Evolutionary conservation across 805 yeast species (phyloP), one percentile per base, ranked within the genome.

Genomic region (Zygoascus biomembranicola): DNA sequence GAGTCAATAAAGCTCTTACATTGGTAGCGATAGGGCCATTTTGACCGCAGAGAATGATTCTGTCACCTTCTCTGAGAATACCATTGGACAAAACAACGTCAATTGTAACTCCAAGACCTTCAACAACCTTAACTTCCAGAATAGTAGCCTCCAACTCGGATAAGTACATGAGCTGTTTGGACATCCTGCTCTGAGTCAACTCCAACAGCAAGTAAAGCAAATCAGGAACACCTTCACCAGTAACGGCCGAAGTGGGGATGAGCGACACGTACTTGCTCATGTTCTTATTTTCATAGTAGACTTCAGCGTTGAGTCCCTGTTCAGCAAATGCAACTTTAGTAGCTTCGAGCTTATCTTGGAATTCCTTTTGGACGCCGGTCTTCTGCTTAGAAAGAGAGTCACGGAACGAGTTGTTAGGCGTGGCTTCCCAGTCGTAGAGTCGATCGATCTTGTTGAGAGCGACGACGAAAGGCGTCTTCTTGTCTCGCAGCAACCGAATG

Each of bases 171-270:
- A 94, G 84, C 77, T 92, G 97, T 72, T 90, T 90, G 60, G 97
- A 87, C 99, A 94, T 94, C 77, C 99, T 86, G 83, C 88, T 87
- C 75, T 94, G 98, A 14, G 99, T 94, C 65, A 94, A 80, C 73
- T 94, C 98, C 64, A 94, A 79, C 67, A 94, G 77, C 71, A 94
- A 79, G 92, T 97, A 90, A 67, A 94, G 81, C 75, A 94, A 79
- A 81, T 94, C 99, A 50, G 99, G 99, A 63, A 94, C 95, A 87
- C 99, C 99, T 75, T 94, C 99, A 71, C 99, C 99, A 13, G 97
- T 90, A 46, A 90, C 95, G 53, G 99, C 99, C 58, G 98, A 92
- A 18, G 99, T 94, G 63, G 99, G 99, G 46, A 94, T 96, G 64
- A 94, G 86, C 39, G 97, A 90, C 53, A 94, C 99, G 66, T 84